These are phyloP conservation scores for Phytophthora pisi DNA, from an alignment of 352 stramenopile genomes.

Conservation along the genomic window DNA sequence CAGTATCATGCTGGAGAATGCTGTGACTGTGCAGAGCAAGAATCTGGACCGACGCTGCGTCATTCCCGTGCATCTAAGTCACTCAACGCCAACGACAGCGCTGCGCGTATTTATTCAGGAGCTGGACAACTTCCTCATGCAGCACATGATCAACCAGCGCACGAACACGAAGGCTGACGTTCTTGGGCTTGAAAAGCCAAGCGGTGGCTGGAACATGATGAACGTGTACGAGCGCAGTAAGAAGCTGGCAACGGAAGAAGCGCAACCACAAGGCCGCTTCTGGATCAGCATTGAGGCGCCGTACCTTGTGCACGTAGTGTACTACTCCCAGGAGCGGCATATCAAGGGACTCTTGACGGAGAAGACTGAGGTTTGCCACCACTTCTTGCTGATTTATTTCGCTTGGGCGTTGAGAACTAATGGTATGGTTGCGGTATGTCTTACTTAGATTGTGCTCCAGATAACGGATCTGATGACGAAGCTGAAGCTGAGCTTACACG, in stretches of 20 bases:
- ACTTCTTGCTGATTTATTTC: not conserved
- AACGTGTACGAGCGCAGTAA: constrained; percentile 51
- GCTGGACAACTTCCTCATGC: constrained; percentile 59
- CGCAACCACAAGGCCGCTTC: constrained; percentile 45
- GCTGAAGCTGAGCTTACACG: constrained; percentile 42
- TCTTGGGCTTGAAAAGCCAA: constrained; percentile 54
- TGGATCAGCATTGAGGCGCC: constrained; percentile 77
- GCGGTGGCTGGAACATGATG: constrained; percentile 52
- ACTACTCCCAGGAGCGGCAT: constrained; percentile 75
- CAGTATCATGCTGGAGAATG: constrained; percentile 76
- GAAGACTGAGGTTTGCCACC: constrained; percentile 64
- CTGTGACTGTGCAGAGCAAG: constrained; percentile 75
- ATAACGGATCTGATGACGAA: constrained; percentile 61
- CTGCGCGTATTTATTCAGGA: constrained; percentile 81
- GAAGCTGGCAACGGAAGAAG: constrained; percentile 36
- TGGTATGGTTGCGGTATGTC: not conserved
- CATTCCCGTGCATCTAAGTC: constrained; percentile 63
- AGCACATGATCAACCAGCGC: constrained; percentile 40
- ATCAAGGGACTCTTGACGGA: constrained; percentile 65
- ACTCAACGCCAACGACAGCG: constrained; percentile 48
- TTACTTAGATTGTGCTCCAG: constrained; percentile 53
- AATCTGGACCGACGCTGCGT: constrained; percentile 58
- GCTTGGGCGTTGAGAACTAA: constrained; percentile 3
- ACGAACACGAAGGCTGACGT: constrained; percentile 42
- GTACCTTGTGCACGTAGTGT: constrained; percentile 76